phyloP scores from a whole-genome alignment of 768 basidiomycete genomes.

The Boletus reticuloceps region DNA sequence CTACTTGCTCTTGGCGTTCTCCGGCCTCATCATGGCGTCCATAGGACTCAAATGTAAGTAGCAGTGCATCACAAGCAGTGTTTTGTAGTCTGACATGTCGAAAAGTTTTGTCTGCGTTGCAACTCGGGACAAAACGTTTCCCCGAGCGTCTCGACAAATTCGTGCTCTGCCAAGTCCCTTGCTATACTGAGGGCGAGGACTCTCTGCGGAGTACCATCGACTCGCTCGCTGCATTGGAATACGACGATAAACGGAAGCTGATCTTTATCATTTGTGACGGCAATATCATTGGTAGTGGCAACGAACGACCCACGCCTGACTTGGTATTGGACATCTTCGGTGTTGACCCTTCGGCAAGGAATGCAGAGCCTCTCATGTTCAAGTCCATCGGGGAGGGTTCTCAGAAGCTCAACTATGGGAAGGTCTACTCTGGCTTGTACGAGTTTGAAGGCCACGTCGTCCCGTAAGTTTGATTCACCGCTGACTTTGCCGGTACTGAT shows the following conservation, averaged over 20 bases:
- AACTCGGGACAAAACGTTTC: constrained; percentile 55
- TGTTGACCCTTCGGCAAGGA: constrained; percentile 59
- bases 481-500: background rate
- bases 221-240: constrained; percentile 60
- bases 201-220: constrained; percentile 67
- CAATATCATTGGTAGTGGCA: constrained; percentile 69
- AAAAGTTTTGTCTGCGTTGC: constrained; percentile 62
- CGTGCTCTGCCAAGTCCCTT: constrained; percentile 65
- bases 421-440: constrained; percentile 67
- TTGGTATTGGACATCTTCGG: constrained; percentile 68
- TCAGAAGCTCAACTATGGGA: constrained; percentile 67
- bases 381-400: constrained; percentile 68
- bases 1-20: constrained; percentile 53
- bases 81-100: constrained; percentile 7
- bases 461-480: constrained; percentile 39
- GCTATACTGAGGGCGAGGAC: constrained; percentile 72
- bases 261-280: constrained; percentile 68
- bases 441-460: constrained; percentile 72
- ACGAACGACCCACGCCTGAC: constrained; percentile 63
- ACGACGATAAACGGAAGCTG: constrained; percentile 70
- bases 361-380: constrained; percentile 65
- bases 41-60: constrained; percentile 59
- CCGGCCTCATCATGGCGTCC: constrained; percentile 53
- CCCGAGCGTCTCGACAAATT: constrained; percentile 71
- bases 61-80: background rate